Evolutionary conservation across 164 flowering plant genomes (phyloP).

Genomic region (Echeveria elegans): DNA sequence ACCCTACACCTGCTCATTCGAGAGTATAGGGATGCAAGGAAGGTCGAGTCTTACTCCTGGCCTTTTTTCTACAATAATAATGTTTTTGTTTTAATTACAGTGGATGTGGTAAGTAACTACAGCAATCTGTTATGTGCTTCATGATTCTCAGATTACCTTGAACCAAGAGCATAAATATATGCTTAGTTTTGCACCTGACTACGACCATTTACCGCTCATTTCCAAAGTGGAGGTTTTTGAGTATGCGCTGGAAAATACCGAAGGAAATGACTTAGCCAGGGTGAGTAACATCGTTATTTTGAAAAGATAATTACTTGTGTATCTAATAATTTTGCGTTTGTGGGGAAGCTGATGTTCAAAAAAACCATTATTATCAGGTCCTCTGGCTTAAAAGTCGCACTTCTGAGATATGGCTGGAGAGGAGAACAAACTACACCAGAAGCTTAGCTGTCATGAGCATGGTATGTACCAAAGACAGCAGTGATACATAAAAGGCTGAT

Average conservation of each 20-base stretch:
- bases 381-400: slow-evolving; percentile 98
- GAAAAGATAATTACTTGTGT: background rate
- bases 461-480: slow-evolving; percentile 30
- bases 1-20: slow-evolving; percentile 90
- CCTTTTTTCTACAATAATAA: background rate
- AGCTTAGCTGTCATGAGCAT: slow-evolving; percentile 99
- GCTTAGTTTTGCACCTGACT: slow-evolving; percentile 93
- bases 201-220: slow-evolving; percentile 90
- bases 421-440: slow-evolving; percentile 94
- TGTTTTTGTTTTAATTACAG: background rate
- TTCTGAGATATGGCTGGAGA: slow-evolving; percentile 93
- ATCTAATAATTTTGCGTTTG: background rate
- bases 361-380: slow-evolving; percentile 32
- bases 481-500: too few species aligned
- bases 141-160: slow-evolving; percentile 54
- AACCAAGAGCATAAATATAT: slow-evolving; percentile 91
- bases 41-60: slow-evolving; percentile 32
- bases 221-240: slow-evolving; percentile 96
- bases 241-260: slow-evolving; percentile 81
- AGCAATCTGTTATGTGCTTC: slow-evolving; percentile 9
- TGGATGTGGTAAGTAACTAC: background rate
- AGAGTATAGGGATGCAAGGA: slow-evolving; percentile 92
- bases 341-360: slow-evolving; percentile 1
- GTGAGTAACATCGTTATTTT: slow-evolving; percentile 25
- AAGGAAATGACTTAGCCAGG: slow-evolving; percentile 89